A percentile compares a stretch with the other conserved stretches of the same genome.
phyloP scores from a whole-genome alignment of 2,329 filamentous ascomycete species.

The Neofusicoccum kwambonambiense region DNA sequence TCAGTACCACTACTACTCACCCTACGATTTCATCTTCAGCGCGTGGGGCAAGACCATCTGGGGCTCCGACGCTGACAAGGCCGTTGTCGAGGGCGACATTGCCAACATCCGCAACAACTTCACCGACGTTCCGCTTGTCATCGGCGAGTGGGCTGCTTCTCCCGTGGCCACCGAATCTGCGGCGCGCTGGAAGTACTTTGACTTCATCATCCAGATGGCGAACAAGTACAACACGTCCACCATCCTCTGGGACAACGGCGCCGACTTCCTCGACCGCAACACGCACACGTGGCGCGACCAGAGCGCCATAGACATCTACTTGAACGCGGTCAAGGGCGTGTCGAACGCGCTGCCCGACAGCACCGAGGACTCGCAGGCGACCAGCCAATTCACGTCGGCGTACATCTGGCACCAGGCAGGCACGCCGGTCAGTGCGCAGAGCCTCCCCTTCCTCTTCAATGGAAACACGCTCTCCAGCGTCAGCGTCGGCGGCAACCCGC shows the following conservation, averaged over 20 bases:
- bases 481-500: conserved; percentile 35
- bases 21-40: conserved; percentile 45
- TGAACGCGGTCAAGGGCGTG: conserved; percentile 44
- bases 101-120: conserved; percentile 54
- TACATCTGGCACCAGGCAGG: conserved; percentile 56
- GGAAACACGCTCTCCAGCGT: conserved; percentile 52
- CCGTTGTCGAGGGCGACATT: conserved; percentile 51
- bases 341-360: conserved; percentile 54
- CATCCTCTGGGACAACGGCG: conserved; percentile 61
- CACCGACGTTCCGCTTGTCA: conserved; percentile 53
- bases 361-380: conserved; percentile 49
- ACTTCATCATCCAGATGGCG: conserved; percentile 52
- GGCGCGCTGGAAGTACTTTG: conserved; percentile 59
- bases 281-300: conserved; percentile 53
- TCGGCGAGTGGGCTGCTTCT: conserved; percentile 59
- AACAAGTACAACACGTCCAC: conserved; percentile 51
- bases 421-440: conserved; percentile 42
- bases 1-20: conserved; percentile 63
- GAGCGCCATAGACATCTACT: conserved; percentile 49
- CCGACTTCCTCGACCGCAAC: conserved; percentile 54
- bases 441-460: conserved; percentile 53
- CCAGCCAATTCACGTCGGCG: conserved; percentile 51
- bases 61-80: conserved; percentile 57
- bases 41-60: conserved; percentile 61
- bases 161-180: conserved; percentile 53